phyloP scores from a whole-genome alignment of 495 filamentous ascomycete species.

The Neurospora cerealis region DNA sequence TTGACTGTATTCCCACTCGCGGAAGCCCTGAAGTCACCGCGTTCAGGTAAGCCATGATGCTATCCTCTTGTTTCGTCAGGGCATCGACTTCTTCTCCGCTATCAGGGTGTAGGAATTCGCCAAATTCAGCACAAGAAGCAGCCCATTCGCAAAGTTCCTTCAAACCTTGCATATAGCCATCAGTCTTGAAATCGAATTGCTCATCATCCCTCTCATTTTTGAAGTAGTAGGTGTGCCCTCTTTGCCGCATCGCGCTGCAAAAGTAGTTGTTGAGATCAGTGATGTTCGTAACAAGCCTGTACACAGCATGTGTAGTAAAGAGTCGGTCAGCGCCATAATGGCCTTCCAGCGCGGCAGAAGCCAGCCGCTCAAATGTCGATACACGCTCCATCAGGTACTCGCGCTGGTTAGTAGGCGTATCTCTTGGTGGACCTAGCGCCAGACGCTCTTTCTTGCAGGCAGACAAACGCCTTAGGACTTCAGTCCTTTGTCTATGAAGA shows the following conservation, averaged over 20 bases:
- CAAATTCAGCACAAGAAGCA: not conserved
- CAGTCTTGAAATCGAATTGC: not conserved
- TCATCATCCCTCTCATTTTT: not conserved
- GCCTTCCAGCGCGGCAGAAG: slow-evolving; percentile 10
- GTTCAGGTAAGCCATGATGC: not conserved
- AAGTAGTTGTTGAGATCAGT: not conserved
- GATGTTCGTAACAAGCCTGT: not conserved
- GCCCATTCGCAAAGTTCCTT: not conserved
- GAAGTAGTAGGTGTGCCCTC: not conserved
- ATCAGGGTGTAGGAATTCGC: not conserved
- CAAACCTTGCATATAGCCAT: not conserved
- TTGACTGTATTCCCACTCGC: not conserved
- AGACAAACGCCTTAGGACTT: slow-evolving; percentile 33
- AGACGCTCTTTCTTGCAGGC: slow-evolving; percentile 22
- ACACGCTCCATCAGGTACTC: slow-evolving; percentile 4
- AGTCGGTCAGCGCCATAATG: slow-evolving; percentile 31
- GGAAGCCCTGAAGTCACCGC: not conserved
- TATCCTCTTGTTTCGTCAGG: not conserved
- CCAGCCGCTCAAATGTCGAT: slow-evolving; percentile 1
- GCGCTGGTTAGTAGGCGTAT: slow-evolving; percentile 14
- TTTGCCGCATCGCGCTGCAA: not conserved
- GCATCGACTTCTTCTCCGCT: not conserved
- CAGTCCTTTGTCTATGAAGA: slow-evolving; percentile 40
- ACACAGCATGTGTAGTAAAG: slow-evolving; percentile 24
- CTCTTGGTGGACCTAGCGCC: slow-evolving; percentile 34